Evolutionary conservation across 2,329 filamentous ascomycete genomes (phyloP).

Genomic region (Colletotrichum lini): DNA sequence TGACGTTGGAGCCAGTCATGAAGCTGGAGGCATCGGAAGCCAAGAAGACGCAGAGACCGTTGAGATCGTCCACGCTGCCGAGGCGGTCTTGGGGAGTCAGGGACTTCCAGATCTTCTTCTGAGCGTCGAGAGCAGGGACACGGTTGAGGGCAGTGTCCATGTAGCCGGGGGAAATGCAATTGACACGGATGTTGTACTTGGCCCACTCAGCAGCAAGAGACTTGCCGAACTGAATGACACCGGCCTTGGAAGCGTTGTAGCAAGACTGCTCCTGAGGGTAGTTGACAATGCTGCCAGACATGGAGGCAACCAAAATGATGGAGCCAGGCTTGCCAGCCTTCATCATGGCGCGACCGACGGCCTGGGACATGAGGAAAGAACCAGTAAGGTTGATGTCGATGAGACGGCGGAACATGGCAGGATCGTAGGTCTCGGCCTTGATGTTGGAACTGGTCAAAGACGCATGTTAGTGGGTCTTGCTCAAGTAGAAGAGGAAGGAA

Average conservation of each 20-base stretch:
- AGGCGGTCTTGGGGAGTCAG: constrained; percentile 82
- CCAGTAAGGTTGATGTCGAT: constrained; percentile 88
- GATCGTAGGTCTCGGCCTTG: constrained; percentile 83
- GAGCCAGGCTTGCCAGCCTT: constrained; percentile 77
- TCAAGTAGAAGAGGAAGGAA: constrained; percentile 43
- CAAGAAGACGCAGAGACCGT: constrained; percentile 83
- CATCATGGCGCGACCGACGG: constrained; percentile 82
- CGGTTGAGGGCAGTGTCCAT: constrained; percentile 89
- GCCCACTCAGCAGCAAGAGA: constrained; percentile 89
- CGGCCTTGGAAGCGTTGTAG: constrained; percentile 89
- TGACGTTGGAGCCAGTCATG: constrained; percentile 83
- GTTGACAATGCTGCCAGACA: constrained; percentile 89
- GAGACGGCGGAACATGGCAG: constrained; percentile 82
- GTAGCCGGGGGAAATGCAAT: constrained; percentile 88
- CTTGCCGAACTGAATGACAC: constrained; percentile 83
- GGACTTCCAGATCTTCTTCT: constrained; percentile 86
- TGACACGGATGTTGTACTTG: constrained; percentile 84
- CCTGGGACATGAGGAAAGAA: constrained; percentile 82
- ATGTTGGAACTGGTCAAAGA: constrained; percentile 73
- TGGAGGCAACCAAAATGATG: constrained; percentile 83
- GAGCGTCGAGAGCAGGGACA: constrained; percentile 81
- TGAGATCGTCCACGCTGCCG: constrained; percentile 81
- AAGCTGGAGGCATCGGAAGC: constrained; percentile 80
- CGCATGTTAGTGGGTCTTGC: constrained; percentile 29
- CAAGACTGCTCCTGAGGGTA: constrained; percentile 87